Evolutionary conservation across 768 basidiomycete genomes (phyloP), one percentile per base, ranked within the genome.

Genomic region (Antrodiella citrinella): DNA sequence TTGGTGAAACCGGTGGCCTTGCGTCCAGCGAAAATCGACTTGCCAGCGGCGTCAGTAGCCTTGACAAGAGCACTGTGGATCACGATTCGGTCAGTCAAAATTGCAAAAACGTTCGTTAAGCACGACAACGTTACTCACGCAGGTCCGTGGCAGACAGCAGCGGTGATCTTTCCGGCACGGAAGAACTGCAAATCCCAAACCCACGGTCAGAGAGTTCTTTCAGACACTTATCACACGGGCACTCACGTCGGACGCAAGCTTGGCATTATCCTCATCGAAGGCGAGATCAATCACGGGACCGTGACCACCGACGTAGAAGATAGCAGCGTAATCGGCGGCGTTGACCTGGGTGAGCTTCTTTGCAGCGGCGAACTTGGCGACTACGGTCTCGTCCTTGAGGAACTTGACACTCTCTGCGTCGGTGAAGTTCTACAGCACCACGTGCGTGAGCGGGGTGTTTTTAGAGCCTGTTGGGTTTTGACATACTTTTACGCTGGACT

Each of bases 121-220:
- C n/a, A n/a, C n/a, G n/a, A n/a, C 41, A 43, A 22, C 7, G 7
- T 10, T 19, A 71, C 78, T 61, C 56, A 84, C 75, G 78, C 84
- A 47, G 87, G 78, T 13, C 87, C 89, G 66, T 91, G 89, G 70
- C 89, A 91, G 21, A 91, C 86, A 2, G 85, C 85, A 3, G 80
- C 58, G 4, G 80, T 76, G 53, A 84, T 65, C 67, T 87, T 90
- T 42, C 78, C 81, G 9, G 73, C 63, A 47, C 74, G 73, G 68
- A 77, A 89, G 66, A 89, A 84, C 82, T 86, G 15, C 30, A 35
- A 7, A 35, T 50, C 25, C 26, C n/a, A 26, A 21, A 13, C 38
- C n/a, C 15, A 10, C 22, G 21, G 10, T 44, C 45, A 43, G 25
- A 1, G 2, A 2, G 13, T 11, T 4, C 15, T 0, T 15, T 25